These are phyloP conservation scores for Tolypocladium tropicale DNA, from an alignment of 2,329 filamentous ascomycete species.

Conservation along the genomic window DNA sequence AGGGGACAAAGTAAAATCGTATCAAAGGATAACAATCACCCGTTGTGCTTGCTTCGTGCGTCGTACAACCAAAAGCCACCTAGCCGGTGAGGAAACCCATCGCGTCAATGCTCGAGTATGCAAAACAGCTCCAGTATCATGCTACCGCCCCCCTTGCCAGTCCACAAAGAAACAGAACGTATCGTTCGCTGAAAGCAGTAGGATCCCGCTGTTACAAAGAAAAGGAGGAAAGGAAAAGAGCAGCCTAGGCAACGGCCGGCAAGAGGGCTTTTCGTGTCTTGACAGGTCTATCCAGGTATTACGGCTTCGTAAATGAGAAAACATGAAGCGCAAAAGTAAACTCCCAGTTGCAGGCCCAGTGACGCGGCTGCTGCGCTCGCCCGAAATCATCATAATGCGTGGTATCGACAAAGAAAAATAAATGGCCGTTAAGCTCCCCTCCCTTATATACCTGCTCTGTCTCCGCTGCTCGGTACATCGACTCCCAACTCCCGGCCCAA, in stretches of 20 bases:
- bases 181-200: background rate
- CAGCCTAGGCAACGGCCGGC: background rate
- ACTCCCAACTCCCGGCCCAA: background rate
- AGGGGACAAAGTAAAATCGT: no score
- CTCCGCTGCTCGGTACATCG: background rate
- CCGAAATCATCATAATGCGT: background rate
- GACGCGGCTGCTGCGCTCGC: background rate
- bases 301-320: no score
- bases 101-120: background rate
- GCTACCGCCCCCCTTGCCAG: background rate
- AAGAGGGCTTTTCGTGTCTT: background rate
- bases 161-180: background rate
- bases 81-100: background rate
- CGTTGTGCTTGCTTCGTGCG: background rate
- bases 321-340: background rate
- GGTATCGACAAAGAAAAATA: background rate
- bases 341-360: background rate
- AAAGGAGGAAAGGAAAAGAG: background rate
- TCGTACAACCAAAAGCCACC: background rate
- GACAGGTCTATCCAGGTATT: background rate
- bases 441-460: background rate
- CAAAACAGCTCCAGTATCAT: background rate
- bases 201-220: no score
- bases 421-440: background rate
- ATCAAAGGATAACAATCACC: background rate